phyloP scores from a whole-genome alignment of 1,139 yeast genomes.

The Pichia norvegensis region DNA sequence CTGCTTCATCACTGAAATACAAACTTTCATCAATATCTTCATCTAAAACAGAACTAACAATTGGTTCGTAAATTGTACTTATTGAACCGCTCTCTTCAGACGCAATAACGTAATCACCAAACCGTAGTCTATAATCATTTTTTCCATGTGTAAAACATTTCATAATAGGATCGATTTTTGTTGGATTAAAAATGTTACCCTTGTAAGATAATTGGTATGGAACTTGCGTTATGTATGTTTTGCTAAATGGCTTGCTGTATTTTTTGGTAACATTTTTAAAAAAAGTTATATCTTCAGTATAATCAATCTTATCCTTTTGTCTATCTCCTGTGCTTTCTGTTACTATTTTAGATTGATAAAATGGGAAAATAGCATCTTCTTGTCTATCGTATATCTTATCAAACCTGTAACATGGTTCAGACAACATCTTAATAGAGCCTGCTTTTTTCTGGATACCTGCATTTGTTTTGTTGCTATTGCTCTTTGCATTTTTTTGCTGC shows the following conservation, averaged over 20 bases:
- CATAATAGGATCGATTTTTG: conserved; percentile 13
- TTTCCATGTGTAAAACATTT: conserved; percentile 6
- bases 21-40: conserved; percentile 6
- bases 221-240: conserved; percentile 1
- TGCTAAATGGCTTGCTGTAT: conserved; percentile 17
- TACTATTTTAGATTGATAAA: conserved; percentile 4
- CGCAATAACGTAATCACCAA: conserved; percentile 12
- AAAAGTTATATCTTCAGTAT: conserved; percentile 12
- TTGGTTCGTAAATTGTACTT: not conserved
- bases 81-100: conserved; percentile 2
- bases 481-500: not conserved
- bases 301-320: conserved; percentile 16
- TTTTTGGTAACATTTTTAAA: conserved; percentile 18
- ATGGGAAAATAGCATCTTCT: conserved; percentile 20
- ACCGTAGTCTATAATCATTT: conserved; percentile 7
- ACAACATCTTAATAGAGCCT: conserved; percentile 3
- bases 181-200: not conserved
- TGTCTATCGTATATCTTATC: conserved; percentile 9
- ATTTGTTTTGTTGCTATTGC: not conserved
- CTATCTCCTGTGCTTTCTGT: conserved; percentile 9
- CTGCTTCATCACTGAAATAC: conserved; percentile 10
- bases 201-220: not conserved
- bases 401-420: conserved; percentile 17
- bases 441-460: not conserved
- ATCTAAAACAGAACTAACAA: not conserved